These are phyloP conservation scores for Domatiomyces catenatus DNA, from an alignment of 2,329 filamentous ascomycete genomes.

Conservation along the genomic window DNA sequence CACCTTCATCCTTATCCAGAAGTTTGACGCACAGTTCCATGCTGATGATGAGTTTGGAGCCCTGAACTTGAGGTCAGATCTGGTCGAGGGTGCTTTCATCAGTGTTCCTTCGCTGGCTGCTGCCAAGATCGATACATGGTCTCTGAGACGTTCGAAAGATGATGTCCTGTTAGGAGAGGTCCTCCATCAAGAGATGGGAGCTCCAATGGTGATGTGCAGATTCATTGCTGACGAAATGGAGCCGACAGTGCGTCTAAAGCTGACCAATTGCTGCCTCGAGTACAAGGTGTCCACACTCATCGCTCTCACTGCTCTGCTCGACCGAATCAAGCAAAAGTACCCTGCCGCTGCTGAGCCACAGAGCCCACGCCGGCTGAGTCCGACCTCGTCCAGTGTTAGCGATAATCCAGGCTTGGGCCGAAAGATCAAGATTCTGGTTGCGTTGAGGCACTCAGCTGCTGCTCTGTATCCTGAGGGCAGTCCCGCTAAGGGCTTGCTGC, in stretches of 20 bases:
- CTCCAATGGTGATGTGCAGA: constrained; percentile 65
- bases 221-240: constrained; percentile 92
- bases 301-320: constrained; percentile 56
- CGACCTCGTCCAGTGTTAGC: constrained; percentile 8
- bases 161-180: constrained; percentile 59
- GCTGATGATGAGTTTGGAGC: constrained; percentile 55
- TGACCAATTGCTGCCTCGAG: constrained; percentile 72
- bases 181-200: constrained; percentile 23
- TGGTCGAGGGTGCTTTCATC: constrained; percentile 64
- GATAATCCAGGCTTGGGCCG: constrained; percentile 25
- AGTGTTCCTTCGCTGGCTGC: constrained; percentile 70
- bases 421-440: constrained; percentile 40
- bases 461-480: constrained; percentile 69
- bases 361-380: constrained; percentile 29
- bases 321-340: constrained; percentile 54
- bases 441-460: constrained; percentile 64
- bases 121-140: constrained; percentile 51
- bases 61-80: constrained; percentile 41
- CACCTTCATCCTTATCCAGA: constrained; percentile 53
- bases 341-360: constrained; percentile 24
- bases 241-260: constrained; percentile 71
- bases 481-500: constrained; percentile 60
- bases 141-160: constrained; percentile 46
- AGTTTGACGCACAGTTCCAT: constrained; percentile 45
- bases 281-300: constrained; percentile 76